Evolutionary conservation across 495 filamentous ascomycete species (phyloP).

Genomic region (Xylaria grammica): DNA sequence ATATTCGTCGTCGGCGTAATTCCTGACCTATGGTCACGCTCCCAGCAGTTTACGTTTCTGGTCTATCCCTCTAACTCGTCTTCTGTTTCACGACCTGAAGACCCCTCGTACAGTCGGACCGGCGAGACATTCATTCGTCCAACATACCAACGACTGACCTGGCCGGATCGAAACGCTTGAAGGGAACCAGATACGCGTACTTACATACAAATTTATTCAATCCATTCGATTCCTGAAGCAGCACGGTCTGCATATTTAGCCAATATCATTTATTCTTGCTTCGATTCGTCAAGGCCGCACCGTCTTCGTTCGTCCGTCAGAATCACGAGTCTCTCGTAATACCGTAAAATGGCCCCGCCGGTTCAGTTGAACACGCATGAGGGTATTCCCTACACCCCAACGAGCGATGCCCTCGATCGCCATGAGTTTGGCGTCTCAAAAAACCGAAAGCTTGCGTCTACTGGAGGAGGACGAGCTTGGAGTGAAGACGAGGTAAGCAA

Average conservation of each 20-base stretch:
- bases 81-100: slow-evolving; percentile 22
- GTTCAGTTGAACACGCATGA: slow-evolving; percentile 53
- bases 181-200: slow-evolving; percentile 23
- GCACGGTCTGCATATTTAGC: slow-evolving; percentile 33
- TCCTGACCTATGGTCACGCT: slow-evolving; percentile 39
- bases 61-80: slow-evolving; percentile 27
- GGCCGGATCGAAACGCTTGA: slow-evolving; percentile 17
- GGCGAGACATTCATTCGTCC: slow-evolving; percentile 14
- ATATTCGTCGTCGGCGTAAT: slow-evolving; percentile 53
- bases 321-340: slow-evolving; percentile 18
- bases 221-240: slow-evolving; percentile 39
- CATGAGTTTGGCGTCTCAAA: slow-evolving; percentile 62
- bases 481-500: slow-evolving; percentile 74
- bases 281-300: slow-evolving; percentile 31
- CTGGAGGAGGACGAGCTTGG: slow-evolving; percentile 76
- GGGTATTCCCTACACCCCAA: slow-evolving; percentile 46
- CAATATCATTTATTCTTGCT: slow-evolving; percentile 24
- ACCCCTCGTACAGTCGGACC: slow-evolving; percentile 26
- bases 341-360: slow-evolving; percentile 48
- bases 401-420: slow-evolving; percentile 54
- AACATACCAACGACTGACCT: slow-evolving; percentile 25
- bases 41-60: slow-evolving; percentile 38
- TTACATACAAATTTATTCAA: slow-evolving; percentile 21
- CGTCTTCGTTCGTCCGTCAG: slow-evolving; percentile 17
- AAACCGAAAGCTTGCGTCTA: slow-evolving; percentile 66